Base-by-base conservation (phyloP, 129 eudicot species). In the Glebionis coronaria region DNA sequence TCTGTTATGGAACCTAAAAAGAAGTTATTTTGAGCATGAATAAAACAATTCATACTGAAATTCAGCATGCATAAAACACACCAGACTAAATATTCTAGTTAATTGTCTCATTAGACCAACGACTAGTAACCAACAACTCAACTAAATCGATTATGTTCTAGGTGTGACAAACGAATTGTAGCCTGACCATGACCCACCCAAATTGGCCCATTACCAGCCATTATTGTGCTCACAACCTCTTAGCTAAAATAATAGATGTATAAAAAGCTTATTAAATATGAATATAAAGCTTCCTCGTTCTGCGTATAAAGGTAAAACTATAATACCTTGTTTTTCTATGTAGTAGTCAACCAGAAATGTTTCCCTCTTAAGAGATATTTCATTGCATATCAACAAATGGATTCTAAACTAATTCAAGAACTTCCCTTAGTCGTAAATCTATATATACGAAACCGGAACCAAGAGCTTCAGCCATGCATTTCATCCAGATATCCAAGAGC, bases 391-490 rank as follows among this genome's bases (percentile, higher is more conserved):
- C 82, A 12, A 87, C 88, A 4, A 94, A 82, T 3, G 99, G 99
- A 72, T 89, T 82, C 69, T 89, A 94, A 16, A 87, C 97, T 97
- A 94, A 89, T 31, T 89, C 97, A 4, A 88, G 78, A 66, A 94
- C 99, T 77, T 84, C 99, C 73, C 87, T 95, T 5, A 94, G 88
- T 60, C 99, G 90, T 44, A 94, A 9, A 71, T 89, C 97, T 10
- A 71, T 84, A 61, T 80, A 94, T 29, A 94, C 95, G 19, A 90
- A 94, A 53, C 88, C 54, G 13, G 88, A 80, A 56, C 99, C 99
- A 23, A 94, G 97, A 12, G 90, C 64, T 52, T 95, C 95, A 51
- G 88, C 55, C 92, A 87, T 76, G 61, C 97, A 94, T 89, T 68
- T 89, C 99, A 61, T 29, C 38, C 3, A 7, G 38, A 29, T 29